Evolutionary conservation across 805 yeast species (phyloP), one percentile per base, ranked within the genome.

Genomic region (Isabelozyma heimii): DNA sequence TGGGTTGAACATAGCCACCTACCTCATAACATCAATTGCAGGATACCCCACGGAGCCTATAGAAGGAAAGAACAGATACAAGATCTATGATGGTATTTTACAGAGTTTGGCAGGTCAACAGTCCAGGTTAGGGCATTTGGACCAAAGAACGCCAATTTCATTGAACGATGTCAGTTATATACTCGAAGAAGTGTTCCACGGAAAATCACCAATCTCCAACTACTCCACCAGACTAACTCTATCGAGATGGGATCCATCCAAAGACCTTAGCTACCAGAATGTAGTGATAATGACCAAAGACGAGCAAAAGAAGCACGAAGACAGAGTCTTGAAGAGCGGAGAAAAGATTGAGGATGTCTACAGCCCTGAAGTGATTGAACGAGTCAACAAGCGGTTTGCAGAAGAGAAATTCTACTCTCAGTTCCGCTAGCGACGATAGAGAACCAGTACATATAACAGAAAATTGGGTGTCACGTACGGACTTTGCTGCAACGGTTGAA

Each of bases 11-110:
- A 80, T 92, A 48, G 95, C 97, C 2, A 87, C 97, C 0, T 85
- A 89, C 69, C 73, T 94, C 17, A 68, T 94, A 35, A 87, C 96
- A 1, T 69, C 79, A 3, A 83, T 90, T 8, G 83, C 96, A 1
- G 97, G 94, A 1, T 94, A 94, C 63, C 94, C 95, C 20, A 82
- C 86, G 46, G 97, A 92, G 53, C 94, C 96, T 45, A 81, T 89
- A 40, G 96, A 90, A 56, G 97, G 96, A 8, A 91, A 90, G 64
- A 88, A 88, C 63, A 79, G 98, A 59, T 81, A 81, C 61, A 92
- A 91, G 64, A 69, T 88, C 7, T 91, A 91, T 64, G 97, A 92
- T 60, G 84, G 88, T 27, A 80, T 91, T 39, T 77, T 87, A 58
- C 94, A 89, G 63, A 80, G 89, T 39, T 75, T 92, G 47, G 91